These are phyloP conservation scores for Periconia macrospinosa DNA, from an alignment of 2,329 filamentous ascomycete species.

Conservation along the genomic window DNA sequence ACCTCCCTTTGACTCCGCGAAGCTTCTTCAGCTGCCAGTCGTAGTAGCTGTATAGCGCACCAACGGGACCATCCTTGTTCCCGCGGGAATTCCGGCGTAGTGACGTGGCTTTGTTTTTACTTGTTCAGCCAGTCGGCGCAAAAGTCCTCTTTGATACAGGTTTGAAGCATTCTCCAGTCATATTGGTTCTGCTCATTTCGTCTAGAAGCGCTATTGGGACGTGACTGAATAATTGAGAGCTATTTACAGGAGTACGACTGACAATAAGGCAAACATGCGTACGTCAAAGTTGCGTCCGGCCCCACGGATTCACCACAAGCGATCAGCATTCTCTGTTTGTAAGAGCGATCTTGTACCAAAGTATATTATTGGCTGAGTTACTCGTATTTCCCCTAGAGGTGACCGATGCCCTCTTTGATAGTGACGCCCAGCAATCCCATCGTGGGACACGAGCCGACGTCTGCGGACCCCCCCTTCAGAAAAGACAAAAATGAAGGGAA, in stretches of 20 bases:
- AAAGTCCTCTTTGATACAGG: not conserved
- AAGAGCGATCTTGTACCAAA: conserved; percentile 20
- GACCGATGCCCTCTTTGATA: not conserved
- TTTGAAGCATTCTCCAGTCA: not conserved
- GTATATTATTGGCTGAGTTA: not conserved
- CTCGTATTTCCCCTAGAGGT: not conserved
- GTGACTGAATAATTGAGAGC: not conserved
- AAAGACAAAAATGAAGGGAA: too few species aligned
- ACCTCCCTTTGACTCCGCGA: conserved; percentile 33
- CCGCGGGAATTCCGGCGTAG: not conserved
- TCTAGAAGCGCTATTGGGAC: too few species aligned
- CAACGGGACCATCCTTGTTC: conserved; percentile 29
- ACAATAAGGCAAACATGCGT: too few species aligned
- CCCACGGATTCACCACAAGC: conserved; percentile 40
- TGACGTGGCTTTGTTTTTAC: not conserved
- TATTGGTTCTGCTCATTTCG: too few species aligned
- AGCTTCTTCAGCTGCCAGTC: conserved; percentile 34
- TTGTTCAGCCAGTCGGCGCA: not conserved
- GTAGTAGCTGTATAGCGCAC: conserved; percentile 37
- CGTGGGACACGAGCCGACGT: not conserved
- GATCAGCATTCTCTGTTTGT: conserved; percentile 32
- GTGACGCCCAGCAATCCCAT: not conserved
- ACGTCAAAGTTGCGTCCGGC: conserved; percentile 41
- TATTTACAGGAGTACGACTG: not conserved
- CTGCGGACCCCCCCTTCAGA: too few species aligned